Evolutionary conservation across 2,329 filamentous ascomycete species (phyloP).

Genomic region (Trichoderma aggressivum): DNA sequence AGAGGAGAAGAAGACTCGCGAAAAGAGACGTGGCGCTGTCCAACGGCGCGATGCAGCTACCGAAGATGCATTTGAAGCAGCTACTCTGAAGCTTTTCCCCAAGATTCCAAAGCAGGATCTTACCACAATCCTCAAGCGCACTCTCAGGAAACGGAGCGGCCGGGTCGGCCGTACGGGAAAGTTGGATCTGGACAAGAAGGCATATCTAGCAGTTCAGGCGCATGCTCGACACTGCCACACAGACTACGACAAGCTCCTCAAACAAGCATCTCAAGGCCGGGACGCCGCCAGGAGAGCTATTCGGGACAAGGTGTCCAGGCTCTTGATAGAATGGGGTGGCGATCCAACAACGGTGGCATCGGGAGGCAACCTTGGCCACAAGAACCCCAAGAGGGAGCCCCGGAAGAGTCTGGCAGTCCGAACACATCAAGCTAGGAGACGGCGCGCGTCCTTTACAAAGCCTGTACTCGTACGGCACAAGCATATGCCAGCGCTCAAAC

Average conservation of each 20-base stretch:
- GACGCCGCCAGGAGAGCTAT: slow-evolving; percentile 18
- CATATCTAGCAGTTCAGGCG: slow-evolving; percentile 45
- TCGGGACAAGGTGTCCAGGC: neutral
- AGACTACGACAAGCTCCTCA: slow-evolving; percentile 41
- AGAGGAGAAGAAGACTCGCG: slow-evolving; percentile 32
- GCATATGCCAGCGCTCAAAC: neutral
- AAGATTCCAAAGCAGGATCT: slow-evolving; percentile 36
- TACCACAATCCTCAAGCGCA: slow-evolving; percentile 36
- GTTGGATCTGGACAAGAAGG: slow-evolving; percentile 38
- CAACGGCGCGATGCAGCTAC: slow-evolving; percentile 34
- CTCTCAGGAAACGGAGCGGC: slow-evolving; percentile 44
- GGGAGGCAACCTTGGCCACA: neutral
- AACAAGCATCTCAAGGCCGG: neutral
- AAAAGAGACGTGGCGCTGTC: slow-evolving; percentile 32
- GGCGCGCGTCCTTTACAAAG: neutral
- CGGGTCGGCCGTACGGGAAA: slow-evolving; percentile 46
- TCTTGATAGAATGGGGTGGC: slow-evolving; percentile 19
- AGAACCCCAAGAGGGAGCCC: neutral
- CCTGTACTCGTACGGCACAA: neutral
- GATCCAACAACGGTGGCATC: neutral
- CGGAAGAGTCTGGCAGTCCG: neutral
- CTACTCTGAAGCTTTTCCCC: slow-evolving; percentile 40
- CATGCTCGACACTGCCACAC: slow-evolving; percentile 49
- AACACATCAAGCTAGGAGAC: neutral
- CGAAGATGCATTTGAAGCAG: slow-evolving; percentile 32